A percentile compares a stretch with the other conserved stretches of the same genome.
These are phyloP conservation scores for Anisodus tanguticus DNA, from an alignment of 257 asterid genomes.

Conservation along the genomic window DNA sequence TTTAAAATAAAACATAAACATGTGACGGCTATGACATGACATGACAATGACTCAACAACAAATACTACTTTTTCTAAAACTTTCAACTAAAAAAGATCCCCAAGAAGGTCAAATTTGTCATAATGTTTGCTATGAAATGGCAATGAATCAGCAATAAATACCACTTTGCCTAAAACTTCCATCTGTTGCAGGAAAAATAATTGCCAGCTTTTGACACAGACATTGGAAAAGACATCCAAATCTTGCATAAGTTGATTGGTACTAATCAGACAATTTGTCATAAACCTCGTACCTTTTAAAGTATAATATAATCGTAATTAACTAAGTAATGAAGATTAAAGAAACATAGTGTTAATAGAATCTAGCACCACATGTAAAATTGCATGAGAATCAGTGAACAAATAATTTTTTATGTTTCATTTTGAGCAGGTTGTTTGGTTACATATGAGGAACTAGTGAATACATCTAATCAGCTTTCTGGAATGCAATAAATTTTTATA, in stretches of 20 bases:
- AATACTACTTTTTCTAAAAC: too few relatives aligned
- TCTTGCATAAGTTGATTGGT: neutral
- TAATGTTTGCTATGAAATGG: constrained; percentile 8
- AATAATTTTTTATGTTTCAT: neutral
- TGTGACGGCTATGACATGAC: too few relatives aligned
- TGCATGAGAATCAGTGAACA: neutral
- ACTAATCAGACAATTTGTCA: constrained; percentile 13
- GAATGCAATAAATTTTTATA: neutral
- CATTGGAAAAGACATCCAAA: constrained; percentile 7
- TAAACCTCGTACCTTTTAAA: neutral
- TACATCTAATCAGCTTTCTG: neutral
- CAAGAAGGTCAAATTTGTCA: too few relatives aligned
- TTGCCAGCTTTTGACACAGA: neutral
- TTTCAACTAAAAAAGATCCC: too few relatives aligned
- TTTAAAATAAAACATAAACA: too few relatives aligned
- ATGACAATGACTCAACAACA: too few relatives aligned
- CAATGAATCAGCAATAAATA: neutral
- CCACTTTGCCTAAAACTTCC: too few relatives aligned
- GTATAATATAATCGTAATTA: neutral
- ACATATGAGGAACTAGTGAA: neutral
- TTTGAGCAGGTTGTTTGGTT: neutral
- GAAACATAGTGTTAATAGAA: neutral
- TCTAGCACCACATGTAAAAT: neutral
- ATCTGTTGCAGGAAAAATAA: neutral
- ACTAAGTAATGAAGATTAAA: neutral